Conservation (phyloP, 2,329 filamentous ascomycete species). For the Alternaria solani region DNA sequence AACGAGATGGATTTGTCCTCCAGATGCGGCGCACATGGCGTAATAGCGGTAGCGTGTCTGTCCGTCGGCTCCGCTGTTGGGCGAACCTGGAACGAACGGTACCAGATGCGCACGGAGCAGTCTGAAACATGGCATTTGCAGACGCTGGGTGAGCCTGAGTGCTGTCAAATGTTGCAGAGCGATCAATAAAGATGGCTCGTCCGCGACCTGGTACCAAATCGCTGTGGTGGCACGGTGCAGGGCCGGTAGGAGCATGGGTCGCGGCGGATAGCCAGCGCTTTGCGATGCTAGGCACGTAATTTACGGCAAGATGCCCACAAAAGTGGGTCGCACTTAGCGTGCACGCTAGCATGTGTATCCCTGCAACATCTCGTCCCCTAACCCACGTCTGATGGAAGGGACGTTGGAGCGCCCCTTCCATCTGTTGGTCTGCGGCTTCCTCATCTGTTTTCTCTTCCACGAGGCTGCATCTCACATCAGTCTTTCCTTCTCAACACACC, state of each 20-base stretch:
- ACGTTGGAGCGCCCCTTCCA: constrained; percentile 36
- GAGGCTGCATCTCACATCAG: constrained; percentile 24
- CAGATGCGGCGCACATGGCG: constrained; percentile 27
- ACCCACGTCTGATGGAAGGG: constrained; percentile 27
- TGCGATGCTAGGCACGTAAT: constrained; percentile 25
- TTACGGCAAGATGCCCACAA: constrained; percentile 17
- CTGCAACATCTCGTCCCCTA: constrained; percentile 18
- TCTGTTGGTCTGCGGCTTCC: constrained; percentile 32
- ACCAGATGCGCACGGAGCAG: constrained; percentile 24
- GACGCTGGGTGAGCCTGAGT: too few relatives aligned
- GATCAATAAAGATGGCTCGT: background rate
- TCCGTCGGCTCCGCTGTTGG: constrained; percentile 29
- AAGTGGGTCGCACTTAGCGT: constrained; percentile 3
- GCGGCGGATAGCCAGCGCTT: constrained; percentile 19
- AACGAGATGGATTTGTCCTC: constrained; percentile 25
- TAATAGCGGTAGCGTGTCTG: constrained; percentile 18
- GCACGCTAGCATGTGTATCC: background rate
- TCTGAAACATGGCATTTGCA: background rate
- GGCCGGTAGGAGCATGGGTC: constrained; percentile 4
- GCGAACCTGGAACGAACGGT: constrained; percentile 35
- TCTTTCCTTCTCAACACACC: constrained; percentile 21
- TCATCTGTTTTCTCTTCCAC: constrained; percentile 33
- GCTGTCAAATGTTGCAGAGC: background rate
- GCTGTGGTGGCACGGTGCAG: background rate
- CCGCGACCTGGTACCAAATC: background rate